These are phyloP conservation scores for Porodaedalea pini DNA, from an alignment of 1,284 basidiomycete species.

Conservation along the genomic window DNA sequence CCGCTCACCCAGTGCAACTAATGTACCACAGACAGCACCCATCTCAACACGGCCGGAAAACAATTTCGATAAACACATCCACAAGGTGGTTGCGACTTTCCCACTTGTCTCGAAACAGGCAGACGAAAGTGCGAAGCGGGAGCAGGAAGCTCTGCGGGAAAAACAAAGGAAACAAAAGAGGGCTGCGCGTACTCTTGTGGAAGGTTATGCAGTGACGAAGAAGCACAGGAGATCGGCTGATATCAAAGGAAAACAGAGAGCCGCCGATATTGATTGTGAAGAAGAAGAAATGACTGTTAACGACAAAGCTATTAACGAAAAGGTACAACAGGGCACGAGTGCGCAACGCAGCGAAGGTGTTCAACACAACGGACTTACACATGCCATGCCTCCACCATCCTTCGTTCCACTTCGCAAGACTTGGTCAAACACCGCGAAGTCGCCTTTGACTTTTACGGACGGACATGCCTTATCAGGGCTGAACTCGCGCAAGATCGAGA, in stretches of 20 bases:
- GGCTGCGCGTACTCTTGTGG: neutral
- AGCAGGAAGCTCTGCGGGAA: slow-evolving; percentile 5
- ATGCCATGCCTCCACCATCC: neutral
- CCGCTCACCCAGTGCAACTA: neutral
- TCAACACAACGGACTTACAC: neutral
- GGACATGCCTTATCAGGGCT: neutral
- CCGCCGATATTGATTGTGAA: neutral
- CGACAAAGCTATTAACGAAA: neutral
- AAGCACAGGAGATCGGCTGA: neutral
- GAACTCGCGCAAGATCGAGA: neutral
- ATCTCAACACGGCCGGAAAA: neutral
- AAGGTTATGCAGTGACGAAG: neutral
- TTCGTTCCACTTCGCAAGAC: neutral
- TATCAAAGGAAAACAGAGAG: neutral
- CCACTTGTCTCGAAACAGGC: slow-evolving; percentile 6
- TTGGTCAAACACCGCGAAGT: neutral
- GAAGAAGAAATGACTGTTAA: neutral
- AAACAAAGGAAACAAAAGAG: slow-evolving; percentile 4
- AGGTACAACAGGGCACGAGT: neutral
- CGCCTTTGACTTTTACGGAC: neutral
- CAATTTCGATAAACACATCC: neutral
- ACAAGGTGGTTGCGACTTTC: slow-evolving; percentile 2
- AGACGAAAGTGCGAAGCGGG: slow-evolving; percentile 5
- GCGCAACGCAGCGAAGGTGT: neutral
- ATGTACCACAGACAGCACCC: neutral